phyloP scores from a whole-genome alignment of 306 rosid species.

The Ormosia emarginata region DNA sequence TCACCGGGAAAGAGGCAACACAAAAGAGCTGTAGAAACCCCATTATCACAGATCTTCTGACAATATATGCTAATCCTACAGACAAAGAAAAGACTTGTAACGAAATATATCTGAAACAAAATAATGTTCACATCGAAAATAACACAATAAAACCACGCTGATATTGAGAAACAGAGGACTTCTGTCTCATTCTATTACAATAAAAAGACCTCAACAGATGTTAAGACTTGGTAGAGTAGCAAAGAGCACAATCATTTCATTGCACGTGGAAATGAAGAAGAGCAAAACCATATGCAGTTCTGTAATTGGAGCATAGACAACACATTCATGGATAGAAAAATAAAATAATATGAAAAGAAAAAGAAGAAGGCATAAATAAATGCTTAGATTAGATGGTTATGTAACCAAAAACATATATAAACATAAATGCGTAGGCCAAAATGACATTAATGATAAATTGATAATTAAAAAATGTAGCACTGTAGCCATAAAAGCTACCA shows the following conservation, averaged over 20 bases:
- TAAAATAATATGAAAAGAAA: not conserved
- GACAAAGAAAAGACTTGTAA: not conserved
- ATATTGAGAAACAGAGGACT: not conserved
- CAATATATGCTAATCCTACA: slow-evolving; percentile 2
- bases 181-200: not conserved
- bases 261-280: not conserved
- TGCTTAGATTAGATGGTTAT: not conserved
- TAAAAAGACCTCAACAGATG: not conserved
- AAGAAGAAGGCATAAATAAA: too few species aligned
- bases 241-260: not conserved
- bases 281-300: not conserved
- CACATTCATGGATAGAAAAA: not conserved
- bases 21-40: slow-evolving; percentile 37
- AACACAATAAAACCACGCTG: not conserved
- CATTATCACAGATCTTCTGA: slow-evolving; percentile 30
- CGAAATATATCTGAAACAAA: not conserved
- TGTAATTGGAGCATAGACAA: not conserved
- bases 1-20: slow-evolving; percentile 44
- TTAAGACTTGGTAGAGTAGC: not conserved
- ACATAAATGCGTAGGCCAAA: too few species aligned
- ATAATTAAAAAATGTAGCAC: too few species aligned
- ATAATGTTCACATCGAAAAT: not conserved
- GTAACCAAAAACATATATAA: too few species aligned
- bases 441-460: too few species aligned
- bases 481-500: not conserved